A percentile compares a stretch with the other conserved stretches of the same genome.
These are phyloP conservation scores for Nyssa sinensis DNA, from an alignment of 148 eudicot genomes.

Conservation along the genomic window DNA sequence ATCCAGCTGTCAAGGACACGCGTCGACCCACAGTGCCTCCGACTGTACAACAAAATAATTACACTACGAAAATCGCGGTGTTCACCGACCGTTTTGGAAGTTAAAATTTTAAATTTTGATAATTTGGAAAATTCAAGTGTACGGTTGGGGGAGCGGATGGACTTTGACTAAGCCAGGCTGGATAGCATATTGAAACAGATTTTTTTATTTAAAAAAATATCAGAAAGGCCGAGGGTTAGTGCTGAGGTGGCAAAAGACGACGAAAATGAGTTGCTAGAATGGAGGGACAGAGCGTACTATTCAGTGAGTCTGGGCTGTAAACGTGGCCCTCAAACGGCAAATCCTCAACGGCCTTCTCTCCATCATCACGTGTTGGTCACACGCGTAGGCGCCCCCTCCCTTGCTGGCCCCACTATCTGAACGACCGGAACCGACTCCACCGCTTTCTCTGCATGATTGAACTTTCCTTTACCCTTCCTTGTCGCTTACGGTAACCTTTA, in stretches of 20 bases:
- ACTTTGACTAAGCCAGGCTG: conserved; percentile 50
- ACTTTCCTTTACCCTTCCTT: too few relatives aligned
- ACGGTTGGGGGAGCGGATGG: conserved; percentile 14
- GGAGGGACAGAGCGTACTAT: background rate
- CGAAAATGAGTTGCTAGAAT: conserved; percentile 18
- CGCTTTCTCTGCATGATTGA: too few relatives aligned
- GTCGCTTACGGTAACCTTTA: too few relatives aligned
- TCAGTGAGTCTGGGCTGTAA: conserved; percentile 23
- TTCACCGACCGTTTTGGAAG: conserved; percentile 47
- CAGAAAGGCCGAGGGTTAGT: too few relatives aligned
- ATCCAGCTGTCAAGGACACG: conserved; percentile 60
- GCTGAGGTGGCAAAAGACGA: conserved; percentile 25
- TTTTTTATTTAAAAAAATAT: background rate
- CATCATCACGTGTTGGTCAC: background rate
- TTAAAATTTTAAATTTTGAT: conserved; percentile 7
- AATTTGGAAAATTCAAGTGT: background rate
- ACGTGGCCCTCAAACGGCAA: conserved; percentile 18
- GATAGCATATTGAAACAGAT: conserved; percentile 25
- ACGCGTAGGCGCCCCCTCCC: background rate
- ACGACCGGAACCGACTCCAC: too few relatives aligned
- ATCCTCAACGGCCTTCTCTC: background rate
- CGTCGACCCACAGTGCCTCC: conserved; percentile 15
- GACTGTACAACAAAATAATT: conserved; percentile 16
- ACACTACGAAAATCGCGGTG: conserved; percentile 25
- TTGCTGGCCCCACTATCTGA: too few relatives aligned